phyloP scores from a whole-genome alignment of 768 basidiomycete genomes.

The Coprinopsis sp. region DNA sequence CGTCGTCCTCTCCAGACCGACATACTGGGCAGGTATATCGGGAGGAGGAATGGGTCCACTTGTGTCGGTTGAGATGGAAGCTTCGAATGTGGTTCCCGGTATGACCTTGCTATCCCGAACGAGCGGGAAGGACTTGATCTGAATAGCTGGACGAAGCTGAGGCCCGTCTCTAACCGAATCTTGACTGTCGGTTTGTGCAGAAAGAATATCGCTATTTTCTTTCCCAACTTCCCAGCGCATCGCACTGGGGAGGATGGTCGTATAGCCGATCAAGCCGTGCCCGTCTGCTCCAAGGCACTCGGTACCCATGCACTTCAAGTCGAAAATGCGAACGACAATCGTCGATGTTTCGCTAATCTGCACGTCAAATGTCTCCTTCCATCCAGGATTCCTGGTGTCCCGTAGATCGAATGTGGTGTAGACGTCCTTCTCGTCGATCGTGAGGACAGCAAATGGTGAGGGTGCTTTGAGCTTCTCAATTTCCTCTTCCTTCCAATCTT shows the following conservation, averaged over 20 bases:
- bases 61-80: neutral
- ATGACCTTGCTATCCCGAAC: neutral
- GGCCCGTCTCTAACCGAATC: neutral
- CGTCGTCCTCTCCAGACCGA: neutral
- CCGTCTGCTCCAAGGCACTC: slow-evolving; percentile 17
- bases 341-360: slow-evolving; percentile 16
- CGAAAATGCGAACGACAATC: slow-evolving; percentile 20
- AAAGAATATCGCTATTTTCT: neutral
- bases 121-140: neutral
- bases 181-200: neutral
- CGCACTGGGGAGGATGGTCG: slow-evolving; percentile 18
- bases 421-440: slow-evolving; percentile 18
- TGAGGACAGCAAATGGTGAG: slow-evolving; percentile 19
- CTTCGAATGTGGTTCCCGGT: neutral
- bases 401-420: slow-evolving; percentile 17
- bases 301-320: slow-evolving; percentile 18
- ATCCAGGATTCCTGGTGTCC: slow-evolving; percentile 14
- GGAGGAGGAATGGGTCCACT: neutral
- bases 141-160: neutral
- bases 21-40: neutral
- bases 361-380: slow-evolving; percentile 21
- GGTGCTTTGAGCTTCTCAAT: slow-evolving; percentile 14
- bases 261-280: slow-evolving; percentile 22
- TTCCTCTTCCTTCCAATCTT: slow-evolving; percentile 4
- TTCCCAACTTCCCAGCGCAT: slow-evolving; percentile 11